Evolutionary conservation across 371 early-diverging fungal species (phyloP), one percentile per base, ranked within the genome.

Genomic region (Syncephalis fuscata): DNA sequence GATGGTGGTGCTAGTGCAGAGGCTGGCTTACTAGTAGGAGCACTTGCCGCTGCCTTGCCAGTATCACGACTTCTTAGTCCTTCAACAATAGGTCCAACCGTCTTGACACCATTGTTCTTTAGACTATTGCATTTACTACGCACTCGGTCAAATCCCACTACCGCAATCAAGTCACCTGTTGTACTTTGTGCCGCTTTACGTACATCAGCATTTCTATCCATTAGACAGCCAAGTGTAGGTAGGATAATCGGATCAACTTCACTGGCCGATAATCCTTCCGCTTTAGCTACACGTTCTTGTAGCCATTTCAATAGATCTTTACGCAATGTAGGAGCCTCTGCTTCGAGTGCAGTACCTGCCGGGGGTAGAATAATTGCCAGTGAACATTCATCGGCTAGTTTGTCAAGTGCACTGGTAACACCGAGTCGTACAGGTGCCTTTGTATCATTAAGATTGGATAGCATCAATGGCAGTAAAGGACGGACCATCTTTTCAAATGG

Each of bases 181-280:
- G 79, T 67, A 1, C 67, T 56, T 49, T 80, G 80, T 1, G 90
- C 87, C 1, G 72, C 67, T 55, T 92, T 92, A 49, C 96, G 75
- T 10, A 93, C 93, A 23, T 92, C 92, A 0, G 72, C 70, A 54
- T 77, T 86, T 23, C 85, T 76, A 53, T 95, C 94, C 57, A 87
- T 88, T 45, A 92, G 54, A 51, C 88, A 89, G 2, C 72, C 63
- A 14, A 95, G 63, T 10, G 82, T 54, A 9, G 88, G 78, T 20
- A 73, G 63, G 4, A 87, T 65, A 14, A 92, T 54, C 0, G 68
- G 58, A 3, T 67, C 54, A 24, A 85, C 58, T 47, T 91, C 88
- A 68, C 1, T 62, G 39, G 3, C 56, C 54, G 23, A 46, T 48
- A 0, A 53, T 48, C 5, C 48, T 16, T 59, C 50, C 2, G 60